These are phyloP conservation scores for Oenanthe sinensis DNA, from an alignment of 129 eudicot genomes.

Conservation along the genomic window DNA sequence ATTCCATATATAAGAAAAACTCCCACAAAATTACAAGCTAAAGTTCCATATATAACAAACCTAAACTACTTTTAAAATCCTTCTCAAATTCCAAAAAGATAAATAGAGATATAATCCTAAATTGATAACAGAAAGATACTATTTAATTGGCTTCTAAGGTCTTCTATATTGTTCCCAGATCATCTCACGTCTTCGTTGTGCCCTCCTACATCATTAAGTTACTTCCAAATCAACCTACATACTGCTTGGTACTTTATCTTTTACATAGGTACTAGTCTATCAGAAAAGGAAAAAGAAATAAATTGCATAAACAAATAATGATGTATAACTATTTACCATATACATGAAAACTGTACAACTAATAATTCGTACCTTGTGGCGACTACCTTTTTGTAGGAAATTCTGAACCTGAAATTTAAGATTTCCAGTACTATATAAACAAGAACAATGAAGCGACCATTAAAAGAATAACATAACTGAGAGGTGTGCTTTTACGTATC, in stretches of 20 bases:
- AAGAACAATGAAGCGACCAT: constrained; percentile 9
- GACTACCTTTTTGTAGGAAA: constrained; percentile 63
- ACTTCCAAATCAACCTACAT: neutral
- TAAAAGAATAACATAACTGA: neutral
- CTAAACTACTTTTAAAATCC: neutral
- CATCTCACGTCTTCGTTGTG: neutral
- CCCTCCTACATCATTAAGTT: neutral
- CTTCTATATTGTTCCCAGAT: neutral
- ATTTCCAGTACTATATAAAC: too few relatives aligned
- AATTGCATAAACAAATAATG: neutral
- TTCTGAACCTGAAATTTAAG: constrained; percentile 53
- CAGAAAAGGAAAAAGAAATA: neutral
- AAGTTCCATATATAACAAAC: too few relatives aligned
- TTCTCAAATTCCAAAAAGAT: neutral
- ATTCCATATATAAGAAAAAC: too few relatives aligned
- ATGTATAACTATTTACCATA: neutral
- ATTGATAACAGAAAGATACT: neutral
- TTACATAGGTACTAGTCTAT: neutral
- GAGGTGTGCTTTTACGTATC: neutral
- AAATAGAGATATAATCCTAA: neutral
- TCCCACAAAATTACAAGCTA: too few relatives aligned
- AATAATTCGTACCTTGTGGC: constrained; percentile 59
- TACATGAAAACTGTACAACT: neutral
- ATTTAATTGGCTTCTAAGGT: too few relatives aligned
- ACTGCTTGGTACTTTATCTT: neutral